These are phyloP conservation scores for Neckera pumila DNA, from an alignment of 225 moss, liverwort and hornwort genomes.

Conservation along the genomic window DNA sequence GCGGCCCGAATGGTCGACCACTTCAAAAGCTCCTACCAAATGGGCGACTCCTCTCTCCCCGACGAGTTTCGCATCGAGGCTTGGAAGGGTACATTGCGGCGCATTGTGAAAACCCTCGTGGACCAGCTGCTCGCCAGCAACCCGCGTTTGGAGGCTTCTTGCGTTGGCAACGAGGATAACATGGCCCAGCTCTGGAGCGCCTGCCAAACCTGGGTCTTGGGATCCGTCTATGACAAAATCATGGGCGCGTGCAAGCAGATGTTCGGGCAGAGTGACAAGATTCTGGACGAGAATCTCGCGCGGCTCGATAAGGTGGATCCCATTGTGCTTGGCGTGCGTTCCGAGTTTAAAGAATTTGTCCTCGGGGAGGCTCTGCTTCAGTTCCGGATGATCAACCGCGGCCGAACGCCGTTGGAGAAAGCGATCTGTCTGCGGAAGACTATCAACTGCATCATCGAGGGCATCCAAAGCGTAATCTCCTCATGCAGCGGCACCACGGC, in stretches of 20 bases:
- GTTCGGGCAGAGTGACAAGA: slow-evolving; percentile 42
- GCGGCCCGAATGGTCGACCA: slow-evolving; percentile 63
- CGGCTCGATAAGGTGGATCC: slow-evolving; percentile 44
- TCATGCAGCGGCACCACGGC: slow-evolving; percentile 43
- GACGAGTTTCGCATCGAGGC: slow-evolving; percentile 54
- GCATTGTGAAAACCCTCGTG: slow-evolving; percentile 43
- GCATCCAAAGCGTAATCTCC: slow-evolving; percentile 40
- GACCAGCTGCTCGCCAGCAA: slow-evolving; percentile 38
- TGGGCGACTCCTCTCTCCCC: slow-evolving; percentile 39
- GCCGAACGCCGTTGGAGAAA: slow-evolving; percentile 38
- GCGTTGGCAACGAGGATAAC: slow-evolving; percentile 7
- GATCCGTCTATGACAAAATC: slow-evolving; percentile 46
- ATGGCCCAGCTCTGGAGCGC: slow-evolving; percentile 41
- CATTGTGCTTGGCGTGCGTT: slow-evolving; percentile 42
- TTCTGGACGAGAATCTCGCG: slow-evolving; percentile 32
- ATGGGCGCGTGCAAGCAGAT: slow-evolving; percentile 64
- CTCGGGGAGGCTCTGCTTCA: slow-evolving; percentile 43
- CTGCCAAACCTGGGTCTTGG: slow-evolving; percentile 49
- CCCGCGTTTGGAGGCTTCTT: slow-evolving; percentile 24
- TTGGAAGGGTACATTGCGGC: slow-evolving; percentile 46
- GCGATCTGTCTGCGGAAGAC: slow-evolving; percentile 47
- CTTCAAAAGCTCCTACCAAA: slow-evolving; percentile 57
- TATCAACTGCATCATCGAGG: slow-evolving; percentile 49
- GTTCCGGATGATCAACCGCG: slow-evolving; percentile 47
- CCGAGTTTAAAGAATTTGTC: slow-evolving; percentile 47